phyloP scores from a whole-genome alignment of 345 rosid genomes.

The Corchorus olitorius region DNA sequence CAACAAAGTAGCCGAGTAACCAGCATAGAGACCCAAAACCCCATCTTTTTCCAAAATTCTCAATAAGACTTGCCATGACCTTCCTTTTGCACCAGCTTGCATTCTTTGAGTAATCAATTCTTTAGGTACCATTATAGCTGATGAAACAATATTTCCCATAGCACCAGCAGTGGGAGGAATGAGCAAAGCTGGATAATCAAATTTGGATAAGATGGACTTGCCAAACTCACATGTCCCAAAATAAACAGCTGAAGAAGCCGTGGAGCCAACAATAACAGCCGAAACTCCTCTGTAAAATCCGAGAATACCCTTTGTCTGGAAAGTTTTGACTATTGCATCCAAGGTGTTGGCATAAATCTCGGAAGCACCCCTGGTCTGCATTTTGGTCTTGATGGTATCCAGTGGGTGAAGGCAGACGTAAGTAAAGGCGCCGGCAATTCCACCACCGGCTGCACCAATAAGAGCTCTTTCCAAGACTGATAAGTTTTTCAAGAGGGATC shows the following conservation, averaged over 20 bases:
- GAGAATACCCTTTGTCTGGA: conserved; percentile 69
- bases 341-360: conserved; percentile 59
- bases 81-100: conserved; percentile 88
- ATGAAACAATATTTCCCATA: conserved; percentile 90
- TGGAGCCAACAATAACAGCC: conserved; percentile 89
- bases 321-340: conserved; percentile 75
- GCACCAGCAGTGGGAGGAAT: conserved; percentile 97
- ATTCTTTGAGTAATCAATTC: conserved; percentile 89
- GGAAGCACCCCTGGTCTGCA: conserved; percentile 89
- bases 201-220: conserved; percentile 73
- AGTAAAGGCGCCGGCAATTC: conserved; percentile 91
- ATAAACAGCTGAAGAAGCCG: conserved; percentile 84
- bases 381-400: conserved; percentile 87
- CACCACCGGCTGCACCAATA: conserved; percentile 83
- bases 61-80: conserved; percentile 77
- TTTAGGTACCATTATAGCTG: conserved; percentile 93
- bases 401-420: conserved; percentile 84
- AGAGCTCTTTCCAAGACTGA: conserved; percentile 81
- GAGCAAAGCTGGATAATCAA: conserved; percentile 66
- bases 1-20: conserved; percentile 85
- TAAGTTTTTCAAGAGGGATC: conserved; percentile 60
- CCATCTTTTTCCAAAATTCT: conserved; percentile 85
- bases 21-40: conserved; percentile 80
- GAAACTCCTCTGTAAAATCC: conserved; percentile 94
- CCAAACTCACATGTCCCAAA: conserved; percentile 97